Base-by-base conservation (phyloP, 2,329 filamentous ascomycete species). In the Grosmannia huntii region DNA sequence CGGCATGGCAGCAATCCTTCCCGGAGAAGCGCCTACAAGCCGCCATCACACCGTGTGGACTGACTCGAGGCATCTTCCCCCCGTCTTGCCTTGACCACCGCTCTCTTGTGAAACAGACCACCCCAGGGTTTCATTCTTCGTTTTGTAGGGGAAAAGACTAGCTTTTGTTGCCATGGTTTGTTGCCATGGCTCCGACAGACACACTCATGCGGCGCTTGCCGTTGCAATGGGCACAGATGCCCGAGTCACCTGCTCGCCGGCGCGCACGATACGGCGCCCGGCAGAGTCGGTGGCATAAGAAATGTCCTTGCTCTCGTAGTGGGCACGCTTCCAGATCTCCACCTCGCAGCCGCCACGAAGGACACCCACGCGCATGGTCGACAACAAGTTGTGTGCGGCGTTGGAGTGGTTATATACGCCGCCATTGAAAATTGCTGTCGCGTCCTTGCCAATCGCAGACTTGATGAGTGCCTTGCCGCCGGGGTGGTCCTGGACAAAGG, bases 401-500 rank as follows among this genome's bases (percentile, higher is more conserved):
- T 95, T 95, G 70, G 86, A 90, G 78, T 95, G 89, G 71, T 86
- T 82, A 76, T 95, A 95, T 62, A 95, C 87, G 74, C 89, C 89
- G 64, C 89, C 89, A 72, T 95, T 95, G 82, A 95, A 95, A 74
- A 91, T 89, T 65, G 89, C 87, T 19, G 89, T 94, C 58, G 89
- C 88, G 63, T 95, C 89, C 77, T 94, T 94, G 70, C 89, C 89
- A 59, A 95, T 81, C 55, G 85, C 88, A 31, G 86, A 87, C 64
- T 76, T 82, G 75, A 95, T 94, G 75, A 95, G 85, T 49, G 88
- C 87, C 77, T 88, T 90, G 69, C 89, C 89, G 78, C 89, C 89
- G n/a, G 89, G 89, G 72, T 95, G 89, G 67, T 91, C 87, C 72
- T 88, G 87, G 76, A 94, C 87, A 73, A 95, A 95, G 69, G 87